Evolutionary conservation across 768 basidiomycete species (phyloP).

Genomic region (Rhodotorula babjevae): DNA sequence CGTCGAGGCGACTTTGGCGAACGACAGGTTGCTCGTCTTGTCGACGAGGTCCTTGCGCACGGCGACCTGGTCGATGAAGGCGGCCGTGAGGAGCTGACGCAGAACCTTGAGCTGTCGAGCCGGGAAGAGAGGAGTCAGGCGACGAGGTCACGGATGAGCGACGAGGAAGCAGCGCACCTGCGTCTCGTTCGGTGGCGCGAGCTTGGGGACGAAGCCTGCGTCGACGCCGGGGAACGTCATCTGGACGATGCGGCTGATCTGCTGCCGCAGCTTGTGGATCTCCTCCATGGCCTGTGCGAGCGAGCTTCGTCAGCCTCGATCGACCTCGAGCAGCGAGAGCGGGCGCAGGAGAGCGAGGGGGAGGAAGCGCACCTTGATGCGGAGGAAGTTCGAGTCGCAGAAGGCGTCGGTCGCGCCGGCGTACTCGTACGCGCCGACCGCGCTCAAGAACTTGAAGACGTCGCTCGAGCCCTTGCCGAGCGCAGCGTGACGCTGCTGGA

Average conservation of each 20-base stretch:
- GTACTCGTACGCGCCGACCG: constrained; percentile 94
- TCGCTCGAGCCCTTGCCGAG: constrained; percentile 80
- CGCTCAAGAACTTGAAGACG: constrained; percentile 77
- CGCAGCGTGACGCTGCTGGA: constrained; percentile 73
- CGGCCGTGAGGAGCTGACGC: constrained; percentile 77
- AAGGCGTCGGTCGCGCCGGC: constrained; percentile 74
- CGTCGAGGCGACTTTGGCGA: constrained; percentile 64
- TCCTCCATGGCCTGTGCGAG: constrained; percentile 85
- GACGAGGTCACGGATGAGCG: too few relatives aligned
- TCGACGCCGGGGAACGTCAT: constrained; percentile 67
- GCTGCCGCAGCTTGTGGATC: constrained; percentile 87
- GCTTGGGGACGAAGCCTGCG: constrained; percentile 59
- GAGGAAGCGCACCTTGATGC: constrained; percentile 63
- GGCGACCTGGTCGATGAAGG: constrained; percentile 92
- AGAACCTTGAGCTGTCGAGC: constrained; percentile 71
- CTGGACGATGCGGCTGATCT: constrained; percentile 77
- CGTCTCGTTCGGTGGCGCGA: constrained; percentile 68
- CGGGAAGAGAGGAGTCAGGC: background rate
- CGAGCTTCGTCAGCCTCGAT: constrained; percentile 6
- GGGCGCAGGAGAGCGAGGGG: background rate
- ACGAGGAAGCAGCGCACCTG: constrained; percentile 56
- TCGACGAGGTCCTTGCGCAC: constrained; percentile 77
- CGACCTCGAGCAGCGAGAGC: background rate
- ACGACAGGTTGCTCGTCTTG: constrained; percentile 50
- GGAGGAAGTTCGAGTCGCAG: constrained; percentile 82